Evolutionary conservation across 2,329 filamentous ascomycete species (phyloP).

Genomic region (Pseudogymnoascus sp.): DNA sequence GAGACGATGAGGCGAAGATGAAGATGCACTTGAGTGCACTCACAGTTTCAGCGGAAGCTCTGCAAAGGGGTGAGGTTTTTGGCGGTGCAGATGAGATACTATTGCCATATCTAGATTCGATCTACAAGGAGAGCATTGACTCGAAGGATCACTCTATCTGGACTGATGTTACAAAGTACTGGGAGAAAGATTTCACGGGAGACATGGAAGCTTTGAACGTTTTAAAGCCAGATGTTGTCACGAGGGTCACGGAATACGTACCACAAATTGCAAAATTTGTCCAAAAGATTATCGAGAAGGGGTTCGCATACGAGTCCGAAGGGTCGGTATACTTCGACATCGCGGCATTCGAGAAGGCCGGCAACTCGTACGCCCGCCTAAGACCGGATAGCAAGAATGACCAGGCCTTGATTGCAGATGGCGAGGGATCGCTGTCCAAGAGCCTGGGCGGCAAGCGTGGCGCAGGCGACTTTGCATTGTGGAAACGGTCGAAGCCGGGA

Average conservation of each 20-base stretch:
- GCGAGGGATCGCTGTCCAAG: constrained; percentile 72
- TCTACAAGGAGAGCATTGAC: constrained; percentile 54
- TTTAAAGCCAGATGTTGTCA: constrained; percentile 69
- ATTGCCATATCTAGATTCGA: constrained; percentile 70
- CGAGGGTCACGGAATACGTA: constrained; percentile 87
- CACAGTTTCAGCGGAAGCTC: constrained; percentile 36
- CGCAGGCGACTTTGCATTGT: constrained; percentile 79
- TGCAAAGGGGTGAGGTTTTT: constrained; percentile 42
- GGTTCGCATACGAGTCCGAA: constrained; percentile 72
- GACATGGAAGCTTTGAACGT: constrained; percentile 87
- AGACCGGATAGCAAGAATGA: constrained; percentile 81
- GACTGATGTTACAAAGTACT: constrained; percentile 74
- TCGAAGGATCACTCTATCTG: constrained; percentile 64
- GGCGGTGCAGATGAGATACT: constrained; percentile 57
- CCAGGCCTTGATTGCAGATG: constrained; percentile 74
- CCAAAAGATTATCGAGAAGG: constrained; percentile 71
- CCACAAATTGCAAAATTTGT: constrained; percentile 81
- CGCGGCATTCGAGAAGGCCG: constrained; percentile 69
- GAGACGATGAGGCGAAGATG: constrained; percentile 59
- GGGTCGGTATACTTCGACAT: constrained; percentile 96
- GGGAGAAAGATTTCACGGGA: constrained; percentile 78
- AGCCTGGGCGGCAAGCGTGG: constrained; percentile 59
- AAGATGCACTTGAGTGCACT: constrained; percentile 59
- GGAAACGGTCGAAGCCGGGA: constrained; percentile 86
- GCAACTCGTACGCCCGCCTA: constrained; percentile 77